A percentile compares a stretch with the other conserved stretches of the same genome.
Conservation (phyloP, 164 flowering plant species). For the Stephania cephalantha region DNA sequence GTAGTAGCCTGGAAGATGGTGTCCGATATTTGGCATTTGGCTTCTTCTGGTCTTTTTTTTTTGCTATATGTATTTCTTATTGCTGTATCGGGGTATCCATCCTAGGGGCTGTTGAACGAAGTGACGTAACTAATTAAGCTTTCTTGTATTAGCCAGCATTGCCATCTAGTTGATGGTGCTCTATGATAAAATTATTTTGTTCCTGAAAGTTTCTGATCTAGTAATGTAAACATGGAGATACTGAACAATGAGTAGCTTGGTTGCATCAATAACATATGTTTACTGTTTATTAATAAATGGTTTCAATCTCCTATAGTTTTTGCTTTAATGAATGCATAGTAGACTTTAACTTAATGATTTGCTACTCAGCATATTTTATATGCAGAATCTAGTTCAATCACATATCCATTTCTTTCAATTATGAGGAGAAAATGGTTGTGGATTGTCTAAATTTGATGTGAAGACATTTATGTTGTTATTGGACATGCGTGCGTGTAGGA, state of each 20-base stretch:
- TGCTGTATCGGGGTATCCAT: neutral
- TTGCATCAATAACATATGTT: neutral
- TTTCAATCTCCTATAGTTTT: neutral
- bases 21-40: neutral
- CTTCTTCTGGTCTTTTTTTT: neutral
- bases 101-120: neutral
- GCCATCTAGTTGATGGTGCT: neutral
- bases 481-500: neutral
- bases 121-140: neutral
- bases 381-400: neutral
- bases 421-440: constrained; percentile 2
- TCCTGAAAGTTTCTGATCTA: neutral
- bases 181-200: neutral
- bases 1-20: neutral
- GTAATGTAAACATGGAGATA: neutral
- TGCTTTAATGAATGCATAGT: neutral
- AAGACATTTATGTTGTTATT: neutral
- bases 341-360: neutral
- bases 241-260: neutral
- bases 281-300: neutral
- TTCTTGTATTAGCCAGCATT: neutral
- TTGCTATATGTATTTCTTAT: neutral
- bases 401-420: neutral
- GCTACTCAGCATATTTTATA: neutral
- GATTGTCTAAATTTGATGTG: neutral